Conservation (phyloP, 2,329 filamentous ascomycete species). For the Scedosporium apiospermum region DNA sequence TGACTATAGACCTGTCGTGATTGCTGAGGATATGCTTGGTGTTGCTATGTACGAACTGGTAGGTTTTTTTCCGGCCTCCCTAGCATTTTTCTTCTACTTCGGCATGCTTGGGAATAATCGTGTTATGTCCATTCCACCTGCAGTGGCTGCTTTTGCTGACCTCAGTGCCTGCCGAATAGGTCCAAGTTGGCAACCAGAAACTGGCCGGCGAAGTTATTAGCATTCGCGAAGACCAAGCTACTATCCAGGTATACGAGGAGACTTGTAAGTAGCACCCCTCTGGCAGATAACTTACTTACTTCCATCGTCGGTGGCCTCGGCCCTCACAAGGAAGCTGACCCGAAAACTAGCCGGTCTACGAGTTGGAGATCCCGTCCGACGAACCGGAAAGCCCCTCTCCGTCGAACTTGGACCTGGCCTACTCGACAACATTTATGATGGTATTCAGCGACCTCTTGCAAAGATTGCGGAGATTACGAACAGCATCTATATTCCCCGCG, state of each 20-base stretch:
- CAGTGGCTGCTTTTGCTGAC: not conserved
- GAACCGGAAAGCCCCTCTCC: conserved; percentile 91
- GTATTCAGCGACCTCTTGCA: conserved; percentile 91
- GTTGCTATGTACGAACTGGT: conserved; percentile 99
- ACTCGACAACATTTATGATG: conserved; percentile 99
- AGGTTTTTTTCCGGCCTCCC: conserved; percentile 30
- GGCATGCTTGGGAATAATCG: no score
- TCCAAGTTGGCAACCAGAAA: conserved; percentile 83
- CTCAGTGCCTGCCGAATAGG: conserved; percentile 40
- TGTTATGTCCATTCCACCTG: no score
- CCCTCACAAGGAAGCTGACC: not conserved
- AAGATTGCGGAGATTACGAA: conserved; percentile 68
- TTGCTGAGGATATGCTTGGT: conserved; percentile 97
- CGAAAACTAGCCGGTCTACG: conserved; percentile 67
- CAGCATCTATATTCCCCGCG: conserved; percentile 96
- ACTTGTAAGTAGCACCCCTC: conserved; percentile 54
- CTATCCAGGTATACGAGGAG: conserved; percentile 98
- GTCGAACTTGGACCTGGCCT: conserved; percentile 95
- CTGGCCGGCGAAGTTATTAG: conserved; percentile 97
- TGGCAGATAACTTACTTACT: not conserved
- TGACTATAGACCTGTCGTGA: conserved; percentile 66
- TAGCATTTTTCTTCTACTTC: not conserved
- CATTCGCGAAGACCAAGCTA: conserved; percentile 90
- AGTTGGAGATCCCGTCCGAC: conserved; percentile 83
- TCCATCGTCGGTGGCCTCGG: no score